phyloP scores from a whole-genome alignment of 495 filamentous ascomycete genomes.

The Achaetomiella virescens region DNA sequence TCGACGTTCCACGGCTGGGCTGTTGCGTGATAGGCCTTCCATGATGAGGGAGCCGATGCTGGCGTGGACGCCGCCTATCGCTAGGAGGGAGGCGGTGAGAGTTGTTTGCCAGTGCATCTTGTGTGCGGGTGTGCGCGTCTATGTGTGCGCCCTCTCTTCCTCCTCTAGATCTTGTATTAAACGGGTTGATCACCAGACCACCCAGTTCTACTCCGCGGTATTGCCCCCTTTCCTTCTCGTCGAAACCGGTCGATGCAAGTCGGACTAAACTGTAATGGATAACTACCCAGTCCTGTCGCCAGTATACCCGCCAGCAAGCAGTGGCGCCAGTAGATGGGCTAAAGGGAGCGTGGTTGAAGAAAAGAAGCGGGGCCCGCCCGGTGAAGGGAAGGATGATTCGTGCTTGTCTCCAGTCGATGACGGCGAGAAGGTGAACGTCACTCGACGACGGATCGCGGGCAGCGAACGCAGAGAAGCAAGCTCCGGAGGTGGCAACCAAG shows the following conservation, averaged over 20 bases:
- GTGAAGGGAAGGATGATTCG: conserved; percentile 19
- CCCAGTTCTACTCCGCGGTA: conserved; percentile 1
- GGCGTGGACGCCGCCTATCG: conserved; percentile 24
- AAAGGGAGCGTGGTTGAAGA: conserved; percentile 15
- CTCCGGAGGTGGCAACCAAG: conserved; percentile 11
- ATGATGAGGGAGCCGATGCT: conserved; percentile 21
- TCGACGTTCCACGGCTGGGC: conserved; percentile 17
- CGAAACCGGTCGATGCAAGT: conserved; percentile 11
- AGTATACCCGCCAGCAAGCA: background rate
- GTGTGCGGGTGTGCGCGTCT: conserved; percentile 5
- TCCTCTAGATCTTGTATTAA: conserved; percentile 19
- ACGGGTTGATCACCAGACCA: background rate
- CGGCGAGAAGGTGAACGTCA: background rate
- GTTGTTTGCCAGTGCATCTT: conserved; percentile 28
- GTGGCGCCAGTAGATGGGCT: background rate
- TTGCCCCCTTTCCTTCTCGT: conserved; percentile 16
- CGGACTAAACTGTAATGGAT: background rate
- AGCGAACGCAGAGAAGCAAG: conserved; percentile 9
- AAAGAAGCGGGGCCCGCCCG: conserved; percentile 28
- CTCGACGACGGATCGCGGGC: conserved; percentile 7
- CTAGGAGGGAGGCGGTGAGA: conserved; percentile 25
- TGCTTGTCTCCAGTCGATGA: conserved; percentile 9
- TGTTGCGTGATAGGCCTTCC: conserved; percentile 24
- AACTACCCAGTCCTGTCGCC: background rate
- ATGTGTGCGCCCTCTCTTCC: too few relatives aligned